phyloP scores from a whole-genome alignment of 345 rosid genomes.

The Euphorbia lathyris region DNA sequence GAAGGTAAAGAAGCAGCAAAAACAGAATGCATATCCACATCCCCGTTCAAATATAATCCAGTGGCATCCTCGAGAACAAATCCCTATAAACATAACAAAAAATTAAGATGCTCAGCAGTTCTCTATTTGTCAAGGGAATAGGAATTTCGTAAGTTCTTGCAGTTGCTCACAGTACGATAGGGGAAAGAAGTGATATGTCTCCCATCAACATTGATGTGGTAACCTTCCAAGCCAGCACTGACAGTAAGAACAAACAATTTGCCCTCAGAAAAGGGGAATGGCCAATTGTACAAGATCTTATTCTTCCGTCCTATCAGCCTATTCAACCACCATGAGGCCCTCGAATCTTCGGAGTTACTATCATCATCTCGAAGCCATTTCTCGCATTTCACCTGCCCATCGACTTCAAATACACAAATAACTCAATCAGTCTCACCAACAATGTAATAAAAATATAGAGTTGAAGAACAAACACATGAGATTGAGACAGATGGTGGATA shows the following conservation, averaged over 20 bases:
- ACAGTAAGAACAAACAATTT: slow-evolving; percentile 81
- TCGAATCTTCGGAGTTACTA: slow-evolving; percentile 52
- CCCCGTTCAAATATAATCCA: slow-evolving; percentile 72
- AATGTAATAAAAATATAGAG: background rate
- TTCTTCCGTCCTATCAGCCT: slow-evolving; percentile 64
- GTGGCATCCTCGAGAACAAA: slow-evolving; percentile 97
- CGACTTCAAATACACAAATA: slow-evolving; percentile 47
- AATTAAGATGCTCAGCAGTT: background rate
- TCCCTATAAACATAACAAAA: slow-evolving; percentile 46
- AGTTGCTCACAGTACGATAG: slow-evolving; percentile 72
- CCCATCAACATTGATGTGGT: slow-evolving; percentile 80
- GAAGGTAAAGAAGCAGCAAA: slow-evolving; percentile 84
- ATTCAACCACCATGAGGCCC: slow-evolving; percentile 84
- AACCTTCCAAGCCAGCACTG: slow-evolving; percentile 91
- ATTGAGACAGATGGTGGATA: background rate
- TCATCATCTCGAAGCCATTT: slow-evolving; percentile 89
- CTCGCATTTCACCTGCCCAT: slow-evolving; percentile 85
- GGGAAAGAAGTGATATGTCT: slow-evolving; percentile 88
- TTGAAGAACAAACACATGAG: background rate
- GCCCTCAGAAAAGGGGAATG: slow-evolving; percentile 76
- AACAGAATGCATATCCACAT: slow-evolving; percentile 67
- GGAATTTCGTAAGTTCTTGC: slow-evolving; percentile 7
- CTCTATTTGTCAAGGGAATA: slow-evolving; percentile 11
- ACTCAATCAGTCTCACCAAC: background rate
- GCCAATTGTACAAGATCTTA: slow-evolving; percentile 71